Evolutionary conservation across 129 eudicot species (phyloP), one percentile per base, ranked within the genome.

Genomic region (Chrysanthemum makinoi): DNA sequence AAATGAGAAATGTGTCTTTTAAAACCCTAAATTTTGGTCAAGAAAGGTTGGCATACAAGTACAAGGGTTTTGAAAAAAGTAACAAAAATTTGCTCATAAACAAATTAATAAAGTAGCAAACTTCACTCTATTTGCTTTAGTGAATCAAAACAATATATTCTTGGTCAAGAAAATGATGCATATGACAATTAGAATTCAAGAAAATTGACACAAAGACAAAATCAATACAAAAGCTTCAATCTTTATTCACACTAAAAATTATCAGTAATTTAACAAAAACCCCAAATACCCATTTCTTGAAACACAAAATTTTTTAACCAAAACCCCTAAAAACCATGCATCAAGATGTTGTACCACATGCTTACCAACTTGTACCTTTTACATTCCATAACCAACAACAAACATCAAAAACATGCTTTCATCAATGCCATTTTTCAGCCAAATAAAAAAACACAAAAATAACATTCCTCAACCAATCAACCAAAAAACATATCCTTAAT

Each of bases 391-490:
- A 62, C 60, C 69, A 70, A 16, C 28, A 19, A 7, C 10, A 39
- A 39, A 35, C 43, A 35, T 35, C 43, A 35, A 35, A 35, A 65
- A 65, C 65, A 70, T 75, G 74, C 81, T 76, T 30, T 69, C 79
- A 75, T 57, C 72, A 72, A 66, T 70, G 80, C 51, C 77, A 39
- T 66, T 75, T 71, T 60, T 63, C 20, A 7, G 39, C 43, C 76
- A 55, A 69, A 68, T 56, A 61, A 72, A 61, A 72, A 14, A 53
- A 57, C 80, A 75, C 76, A 62, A 70, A 68, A 44, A 69, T 80
- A 72, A 54, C 75, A 80, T 80, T 74, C 68, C 67, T 68, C 72
- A 68, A 74, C 79, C 53, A 62, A 80, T 80, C 83, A 62, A 60
- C 56, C 75, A 74, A 57, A 62, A 28, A 26, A 62, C 54, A 69